These are phyloP conservation scores for Passiflora organensis DNA, from an alignment of 345 rosid genomes.

Conservation along the genomic window DNA sequence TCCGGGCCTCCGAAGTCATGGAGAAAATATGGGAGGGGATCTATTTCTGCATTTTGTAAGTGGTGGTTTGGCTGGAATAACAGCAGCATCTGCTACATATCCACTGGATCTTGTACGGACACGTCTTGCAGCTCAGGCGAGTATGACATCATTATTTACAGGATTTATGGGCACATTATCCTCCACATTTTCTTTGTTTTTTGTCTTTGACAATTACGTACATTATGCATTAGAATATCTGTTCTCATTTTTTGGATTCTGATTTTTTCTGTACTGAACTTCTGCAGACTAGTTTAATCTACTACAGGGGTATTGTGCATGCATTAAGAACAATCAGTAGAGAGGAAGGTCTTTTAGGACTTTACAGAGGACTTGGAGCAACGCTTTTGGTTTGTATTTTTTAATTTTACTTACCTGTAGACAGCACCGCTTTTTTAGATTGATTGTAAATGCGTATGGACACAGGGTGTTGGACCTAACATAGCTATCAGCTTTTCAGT, in stretches of 20 bases:
- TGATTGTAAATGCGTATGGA: slow-evolving; percentile 6
- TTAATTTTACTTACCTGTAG: slow-evolving; percentile 8
- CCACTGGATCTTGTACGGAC: slow-evolving; percentile 98
- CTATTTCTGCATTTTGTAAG: slow-evolving; percentile 59
- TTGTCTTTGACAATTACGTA: not conserved
- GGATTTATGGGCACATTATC: no score
- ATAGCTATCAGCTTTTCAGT: slow-evolving; percentile 86
- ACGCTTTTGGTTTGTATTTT: slow-evolving; percentile 64
- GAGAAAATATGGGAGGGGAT: slow-evolving; percentile 31
- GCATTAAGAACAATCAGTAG: slow-evolving; percentile 66
- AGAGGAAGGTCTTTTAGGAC: slow-evolving; percentile 79
- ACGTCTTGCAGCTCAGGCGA: slow-evolving; percentile 95
- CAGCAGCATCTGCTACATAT: slow-evolving; percentile 86
- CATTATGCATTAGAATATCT: not conserved
- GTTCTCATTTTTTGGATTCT: not conserved
- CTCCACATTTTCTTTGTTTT: not conserved
- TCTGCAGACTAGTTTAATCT: slow-evolving; percentile 63
- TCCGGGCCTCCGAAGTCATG: slow-evolving; percentile 31
- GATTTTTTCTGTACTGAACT: no score
- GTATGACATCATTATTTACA: not conserved
- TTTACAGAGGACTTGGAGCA: slow-evolving; percentile 96
- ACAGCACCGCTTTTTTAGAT: not conserved
- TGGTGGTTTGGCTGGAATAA: slow-evolving; percentile 93
- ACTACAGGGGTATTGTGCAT: slow-evolving; percentile 81
- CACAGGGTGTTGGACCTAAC: slow-evolving; percentile 91